Evolutionary conservation across 805 yeast species (phyloP).

Genomic region (Candida boidinii): DNA sequence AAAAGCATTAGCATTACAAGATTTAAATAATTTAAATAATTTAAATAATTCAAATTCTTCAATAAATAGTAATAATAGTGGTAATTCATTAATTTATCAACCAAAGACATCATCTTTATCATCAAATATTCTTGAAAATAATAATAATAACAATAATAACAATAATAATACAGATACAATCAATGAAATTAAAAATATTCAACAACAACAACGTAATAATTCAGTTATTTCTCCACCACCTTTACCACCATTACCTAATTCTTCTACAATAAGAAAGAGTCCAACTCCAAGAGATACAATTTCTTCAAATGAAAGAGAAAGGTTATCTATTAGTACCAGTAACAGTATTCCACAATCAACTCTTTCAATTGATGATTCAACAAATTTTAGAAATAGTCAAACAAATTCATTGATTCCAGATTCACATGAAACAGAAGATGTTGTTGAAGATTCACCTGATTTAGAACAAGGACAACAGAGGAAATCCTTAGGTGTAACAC

Average conservation of each 20-base stretch:
- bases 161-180: conserved; percentile 1
- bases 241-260: neutral
- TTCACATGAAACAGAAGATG: too few species aligned
- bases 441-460: too few species aligned
- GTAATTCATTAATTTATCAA: conserved; percentile 1
- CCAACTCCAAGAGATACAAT: neutral
- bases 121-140: neutral
- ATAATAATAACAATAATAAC: neutral
- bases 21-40: conserved; percentile 8
- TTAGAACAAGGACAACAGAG: neutral
- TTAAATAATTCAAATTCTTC: conserved; percentile 9
- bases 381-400: conserved; percentile 2
- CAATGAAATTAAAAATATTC: neutral
- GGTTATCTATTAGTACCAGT: too few species aligned
- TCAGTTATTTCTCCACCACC: neutral
- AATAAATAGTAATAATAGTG: conserved; percentile 6
- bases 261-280: neutral
- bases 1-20: conserved; percentile 16
- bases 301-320: too few species aligned
- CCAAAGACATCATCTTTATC: conserved; percentile 1
- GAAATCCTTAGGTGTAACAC: neutral
- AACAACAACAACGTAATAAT: too few species aligned
- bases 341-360: too few species aligned
- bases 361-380: conserved; percentile 2
- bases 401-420: neutral